phyloP scores from a whole-genome alignment of 129 eudicot species.

The Saposhnikovia divaricata region DNA sequence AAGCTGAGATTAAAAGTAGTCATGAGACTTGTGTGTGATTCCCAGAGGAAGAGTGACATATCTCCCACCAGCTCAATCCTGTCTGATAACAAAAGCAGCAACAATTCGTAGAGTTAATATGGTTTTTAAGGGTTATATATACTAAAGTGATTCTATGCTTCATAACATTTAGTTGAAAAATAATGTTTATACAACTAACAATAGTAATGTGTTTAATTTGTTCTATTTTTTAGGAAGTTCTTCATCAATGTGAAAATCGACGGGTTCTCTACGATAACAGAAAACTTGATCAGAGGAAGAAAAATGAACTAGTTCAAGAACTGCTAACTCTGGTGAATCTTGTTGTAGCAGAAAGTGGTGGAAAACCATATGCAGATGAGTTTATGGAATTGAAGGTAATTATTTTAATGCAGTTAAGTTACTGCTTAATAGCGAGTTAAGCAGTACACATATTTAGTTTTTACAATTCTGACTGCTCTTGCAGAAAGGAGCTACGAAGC shows the following conservation, averaged over 20 bases:
- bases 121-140: too few relatives aligned
- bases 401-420: background rate
- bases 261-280: slow-evolving; percentile 66
- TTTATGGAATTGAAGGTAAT: slow-evolving; percentile 60
- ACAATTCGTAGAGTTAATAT: too few relatives aligned
- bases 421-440: too few relatives aligned
- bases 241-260: slow-evolving; percentile 50
- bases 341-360: slow-evolving; percentile 42
- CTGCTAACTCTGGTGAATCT: slow-evolving; percentile 56
- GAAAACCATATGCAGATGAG: slow-evolving; percentile 65
- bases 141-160: too few relatives aligned
- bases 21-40: too few relatives aligned
- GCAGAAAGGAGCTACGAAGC: slow-evolving; percentile 71
- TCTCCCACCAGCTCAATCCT: too few relatives aligned
- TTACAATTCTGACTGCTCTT: background rate
- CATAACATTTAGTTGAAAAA: background rate
- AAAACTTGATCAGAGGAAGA: slow-evolving; percentile 41
- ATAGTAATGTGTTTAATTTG: background rate
- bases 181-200: background rate
- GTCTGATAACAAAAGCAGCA: too few relatives aligned
- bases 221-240: slow-evolving; percentile 39
- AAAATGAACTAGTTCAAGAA: slow-evolving; percentile 37
- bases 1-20: too few relatives aligned
- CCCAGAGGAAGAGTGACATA: too few relatives aligned
- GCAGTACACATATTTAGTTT: too few relatives aligned